Evolutionary conservation across 225 moss, liverwort and hornwort genomes (phyloP), one percentile per base, ranked within the genome.

Genomic region (Marchantia paleacea): DNA sequence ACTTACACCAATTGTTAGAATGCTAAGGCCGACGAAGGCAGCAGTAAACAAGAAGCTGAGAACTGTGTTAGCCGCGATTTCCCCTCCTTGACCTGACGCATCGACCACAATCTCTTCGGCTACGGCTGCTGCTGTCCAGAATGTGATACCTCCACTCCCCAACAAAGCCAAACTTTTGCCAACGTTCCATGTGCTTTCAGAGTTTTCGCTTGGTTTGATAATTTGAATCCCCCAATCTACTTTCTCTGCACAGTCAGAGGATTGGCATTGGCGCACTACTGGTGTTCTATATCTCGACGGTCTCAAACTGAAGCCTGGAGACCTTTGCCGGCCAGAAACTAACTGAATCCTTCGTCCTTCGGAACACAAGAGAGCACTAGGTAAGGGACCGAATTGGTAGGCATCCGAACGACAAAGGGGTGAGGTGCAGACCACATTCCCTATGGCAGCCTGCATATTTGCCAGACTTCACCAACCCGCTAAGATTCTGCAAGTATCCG

Each of bases 1-100:
- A 75, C 74, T 74, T 81, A 81, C 81, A 50, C 81, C 81, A 67
- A 75, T 52, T 0, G 81, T 81, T 20, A 81, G 63, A 8, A 81
- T 52, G 62, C 51, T 62, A 63, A 81, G 81, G 60, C 81, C 81
- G 49, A 81, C 7, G 62, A 81, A 75, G 8, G 81, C 72, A 29
- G 81, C 81, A 52, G 73, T 75, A 25, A 81, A 81, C 24, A 81
- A 61, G 39, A 75, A n/a, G 29, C 63, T 26, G 24, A 81, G 73
- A 20, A 66, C 15, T 8, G 49, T 64, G 50, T 81, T 51, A 75
- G 73, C 65, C 12, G 66, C 66, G 19, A 52, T 50, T 6, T 75
- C 81, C 13, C 28, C 20, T 29, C 28, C 63, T 63, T 74, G 73
- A 51, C 50, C 62, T 49, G 73, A 73, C 13, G 62, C 19, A 67